These are phyloP conservation scores for Auxenochlorella pyrenoidosa DNA, from an alignment of 139 green algal genomes.

Conservation along the genomic window DNA sequence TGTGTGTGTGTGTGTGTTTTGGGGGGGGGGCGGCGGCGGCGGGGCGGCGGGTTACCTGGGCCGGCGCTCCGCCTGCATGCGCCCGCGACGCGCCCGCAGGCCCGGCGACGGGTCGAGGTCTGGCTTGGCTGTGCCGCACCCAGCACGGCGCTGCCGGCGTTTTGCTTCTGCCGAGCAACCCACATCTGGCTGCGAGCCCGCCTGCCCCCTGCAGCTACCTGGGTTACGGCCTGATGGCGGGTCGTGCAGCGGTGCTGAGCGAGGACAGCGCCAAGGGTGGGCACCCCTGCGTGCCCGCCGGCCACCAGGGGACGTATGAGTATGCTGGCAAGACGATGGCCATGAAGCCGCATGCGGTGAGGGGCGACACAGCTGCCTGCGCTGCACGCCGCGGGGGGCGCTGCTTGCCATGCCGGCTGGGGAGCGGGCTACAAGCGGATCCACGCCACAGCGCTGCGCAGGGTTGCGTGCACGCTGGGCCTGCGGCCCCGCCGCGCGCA, in stretches of 20 bases:
- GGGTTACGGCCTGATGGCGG: constrained; percentile 98
- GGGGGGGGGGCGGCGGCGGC: no score
- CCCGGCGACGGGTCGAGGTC: no score
- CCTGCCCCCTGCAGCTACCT: constrained; percentile 80
- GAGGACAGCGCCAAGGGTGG: constrained; percentile 42
- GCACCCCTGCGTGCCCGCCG: constrained; percentile 82
- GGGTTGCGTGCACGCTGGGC: background rate
- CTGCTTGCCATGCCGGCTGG: no score
- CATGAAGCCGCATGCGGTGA: constrained; percentile 16
- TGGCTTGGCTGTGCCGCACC: no score
- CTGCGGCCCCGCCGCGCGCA: background rate
- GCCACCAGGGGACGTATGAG: constrained; percentile 58
- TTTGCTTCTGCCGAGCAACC: background rate
- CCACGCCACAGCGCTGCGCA: background rate
- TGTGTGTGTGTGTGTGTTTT: no score
- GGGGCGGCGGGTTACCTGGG: no score
- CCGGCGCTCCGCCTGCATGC: no score
- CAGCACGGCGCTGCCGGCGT: background rate
- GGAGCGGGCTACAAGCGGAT: no score
- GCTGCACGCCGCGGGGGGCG: background rate
- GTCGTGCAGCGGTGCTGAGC: constrained; percentile 85
- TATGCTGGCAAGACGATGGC: constrained; percentile 67
- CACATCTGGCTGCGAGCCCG: background rate
- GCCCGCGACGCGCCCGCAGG: no score
- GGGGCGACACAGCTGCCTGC: background rate